These are phyloP conservation scores for Scedosporium apiospermum DNA, from an alignment of 2,329 filamentous ascomycete species.

Conservation along the genomic window DNA sequence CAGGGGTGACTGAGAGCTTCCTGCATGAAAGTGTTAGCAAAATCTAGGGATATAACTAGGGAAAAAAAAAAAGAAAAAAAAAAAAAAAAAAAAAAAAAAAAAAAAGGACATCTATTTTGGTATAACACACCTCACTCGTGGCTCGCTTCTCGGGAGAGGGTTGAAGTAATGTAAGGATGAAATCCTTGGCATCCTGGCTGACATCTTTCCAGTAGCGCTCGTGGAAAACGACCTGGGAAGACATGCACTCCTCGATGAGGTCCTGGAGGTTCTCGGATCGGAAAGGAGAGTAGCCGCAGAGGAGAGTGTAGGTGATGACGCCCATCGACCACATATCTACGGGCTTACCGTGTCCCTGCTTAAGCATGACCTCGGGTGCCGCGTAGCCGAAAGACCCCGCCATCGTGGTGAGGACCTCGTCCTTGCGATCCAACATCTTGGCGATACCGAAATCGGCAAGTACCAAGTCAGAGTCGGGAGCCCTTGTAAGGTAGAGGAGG, in stretches of 20 bases:
- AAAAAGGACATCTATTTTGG: conserved; percentile 5
- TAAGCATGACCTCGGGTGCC: conserved; percentile 95
- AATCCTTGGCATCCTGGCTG: conserved; percentile 88
- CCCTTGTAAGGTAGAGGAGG: conserved; percentile 79
- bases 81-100: neutral
- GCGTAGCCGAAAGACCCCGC: conserved; percentile 97
- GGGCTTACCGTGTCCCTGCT: conserved; percentile 93
- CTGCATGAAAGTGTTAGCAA: conserved; percentile 25
- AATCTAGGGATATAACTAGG: conserved; percentile 1
- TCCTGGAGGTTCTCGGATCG: conserved; percentile 88
- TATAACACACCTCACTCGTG: conserved; percentile 57
- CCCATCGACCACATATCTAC: conserved; percentile 99
- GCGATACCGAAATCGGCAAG: conserved; percentile 97
- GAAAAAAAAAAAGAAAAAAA: neutral
- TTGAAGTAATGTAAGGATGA: conserved; percentile 75
- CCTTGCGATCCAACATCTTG: conserved; percentile 87
- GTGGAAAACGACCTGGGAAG: conserved; percentile 81
- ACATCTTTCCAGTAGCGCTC: conserved; percentile 98
- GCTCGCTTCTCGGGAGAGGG: conserved; percentile 68
- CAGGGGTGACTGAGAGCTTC: conserved; percentile 74
- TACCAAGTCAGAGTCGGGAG: conserved; percentile 72
- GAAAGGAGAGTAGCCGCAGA: conserved; percentile 98
- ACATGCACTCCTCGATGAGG: conserved; percentile 87
- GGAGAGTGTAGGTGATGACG: conserved; percentile 95
- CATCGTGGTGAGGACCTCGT: conserved; percentile 95